A percentile compares a stretch with the other conserved stretches of the same genome.
phyloP scores from a whole-genome alignment of 1,284 basidiomycete genomes.

The Sutorius eximius region DNA sequence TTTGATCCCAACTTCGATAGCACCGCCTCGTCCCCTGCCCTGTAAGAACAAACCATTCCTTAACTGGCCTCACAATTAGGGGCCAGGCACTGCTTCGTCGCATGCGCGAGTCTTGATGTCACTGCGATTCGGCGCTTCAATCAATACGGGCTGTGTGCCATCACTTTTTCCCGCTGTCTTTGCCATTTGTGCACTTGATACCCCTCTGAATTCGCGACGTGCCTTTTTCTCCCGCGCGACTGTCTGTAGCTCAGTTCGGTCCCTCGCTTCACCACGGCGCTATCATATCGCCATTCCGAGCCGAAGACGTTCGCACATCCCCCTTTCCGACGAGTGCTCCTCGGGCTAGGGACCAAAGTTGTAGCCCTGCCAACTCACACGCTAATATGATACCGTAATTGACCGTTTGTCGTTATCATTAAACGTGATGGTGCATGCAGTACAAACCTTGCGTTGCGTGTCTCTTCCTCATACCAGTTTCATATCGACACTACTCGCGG shows the following conservation, averaged over 20 bases:
- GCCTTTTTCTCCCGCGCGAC: neutral
- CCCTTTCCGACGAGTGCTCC: slow-evolving; percentile 1
- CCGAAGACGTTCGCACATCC: neutral
- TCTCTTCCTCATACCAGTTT: neutral
- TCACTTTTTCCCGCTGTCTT: neutral
- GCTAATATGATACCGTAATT: slow-evolving; percentile 6
- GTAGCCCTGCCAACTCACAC: neutral
- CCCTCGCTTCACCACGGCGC: neutral
- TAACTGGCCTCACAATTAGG: neutral
- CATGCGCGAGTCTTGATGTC: slow-evolving; percentile 9
- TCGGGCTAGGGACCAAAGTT: neutral
- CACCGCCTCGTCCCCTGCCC: slow-evolving; percentile 3
- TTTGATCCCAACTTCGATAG: slow-evolving; percentile 7
- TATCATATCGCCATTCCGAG: neutral
- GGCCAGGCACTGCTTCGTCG: slow-evolving; percentile 8
- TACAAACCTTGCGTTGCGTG: neutral
- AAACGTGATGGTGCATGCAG: slow-evolving; percentile 10
- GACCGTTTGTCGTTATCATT: slow-evolving; percentile 11
- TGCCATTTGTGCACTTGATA: neutral
- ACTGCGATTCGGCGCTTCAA: slow-evolving; percentile 9
- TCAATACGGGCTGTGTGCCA: slow-evolving; percentile 17
- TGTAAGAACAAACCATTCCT: neutral
- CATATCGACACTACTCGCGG: too few species aligned
- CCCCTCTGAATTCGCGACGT: neutral
- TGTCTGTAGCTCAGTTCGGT: neutral